Conservation (phyloP, 176 grass and related monocot species). For the Bromus sterilis region DNA sequence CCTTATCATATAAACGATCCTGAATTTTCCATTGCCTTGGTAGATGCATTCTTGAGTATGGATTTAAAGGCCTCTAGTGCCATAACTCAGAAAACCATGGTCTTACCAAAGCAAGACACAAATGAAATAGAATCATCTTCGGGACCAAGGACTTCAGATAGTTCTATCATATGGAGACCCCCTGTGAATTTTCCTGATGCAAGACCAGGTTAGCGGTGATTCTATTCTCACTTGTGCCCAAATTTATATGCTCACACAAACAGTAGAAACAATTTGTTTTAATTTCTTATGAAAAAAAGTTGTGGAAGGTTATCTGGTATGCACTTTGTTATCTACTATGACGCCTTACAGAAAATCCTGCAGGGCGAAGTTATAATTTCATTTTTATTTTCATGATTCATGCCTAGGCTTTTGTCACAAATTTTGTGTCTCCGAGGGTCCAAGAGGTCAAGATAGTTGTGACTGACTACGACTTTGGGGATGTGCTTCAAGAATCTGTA, state of each 20-base stretch:
- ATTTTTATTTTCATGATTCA: neutral
- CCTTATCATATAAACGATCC: constrained; percentile 92
- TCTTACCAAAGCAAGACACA: constrained; percentile 22
- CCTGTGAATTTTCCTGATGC: constrained; percentile 69
- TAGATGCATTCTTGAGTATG: constrained; percentile 75
- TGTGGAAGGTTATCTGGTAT: neutral
- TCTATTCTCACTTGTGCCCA: neutral
- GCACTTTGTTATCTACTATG: neutral
- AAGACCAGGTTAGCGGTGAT: constrained; percentile 51
- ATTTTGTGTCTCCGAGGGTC: neutral
- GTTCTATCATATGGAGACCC: constrained; percentile 33
- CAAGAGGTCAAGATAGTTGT: neutral
- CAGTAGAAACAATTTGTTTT: neutral
- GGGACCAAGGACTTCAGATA: constrained; percentile 34
- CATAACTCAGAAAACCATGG: constrained; percentile 5
- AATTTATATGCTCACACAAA: neutral
- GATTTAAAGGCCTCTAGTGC: constrained; percentile 30
- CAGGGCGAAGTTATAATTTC: neutral
- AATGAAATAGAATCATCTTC: constrained; percentile 15
- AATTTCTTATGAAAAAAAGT: neutral
- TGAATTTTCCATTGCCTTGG: constrained; percentile 73
- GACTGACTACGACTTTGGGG: neutral
- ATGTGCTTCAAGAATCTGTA: neutral
- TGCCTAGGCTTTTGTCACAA: neutral
- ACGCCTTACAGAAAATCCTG: neutral